These are phyloP conservation scores for Hanseniaspora taiwanica DNA, from an alignment of 805 yeast species.

Conservation along the genomic window DNA sequence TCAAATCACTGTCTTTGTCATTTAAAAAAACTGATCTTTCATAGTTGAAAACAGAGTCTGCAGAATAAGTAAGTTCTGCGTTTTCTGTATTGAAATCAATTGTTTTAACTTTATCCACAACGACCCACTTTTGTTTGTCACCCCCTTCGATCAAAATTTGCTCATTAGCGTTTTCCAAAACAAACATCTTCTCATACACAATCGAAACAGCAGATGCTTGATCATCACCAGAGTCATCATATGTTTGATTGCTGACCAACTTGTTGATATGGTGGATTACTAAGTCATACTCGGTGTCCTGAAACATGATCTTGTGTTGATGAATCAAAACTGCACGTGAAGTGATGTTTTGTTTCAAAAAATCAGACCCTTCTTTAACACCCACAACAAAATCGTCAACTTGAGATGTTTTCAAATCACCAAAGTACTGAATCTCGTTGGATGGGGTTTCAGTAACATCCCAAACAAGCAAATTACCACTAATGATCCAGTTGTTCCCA, in stretches of 20 bases:
- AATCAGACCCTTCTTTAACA: conserved; percentile 8
- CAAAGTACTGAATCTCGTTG: conserved; percentile 13
- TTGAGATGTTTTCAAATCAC: neutral
- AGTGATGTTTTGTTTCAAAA: conserved; percentile 13
- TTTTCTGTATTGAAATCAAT: neutral
- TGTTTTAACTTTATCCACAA: neutral
- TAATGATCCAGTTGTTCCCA: conserved; percentile 47
- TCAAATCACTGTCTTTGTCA: conserved; percentile 4
- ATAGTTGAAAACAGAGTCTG: conserved; percentile 17
- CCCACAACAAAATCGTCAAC: conserved; percentile 4
- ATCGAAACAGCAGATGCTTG: conserved; percentile 11
- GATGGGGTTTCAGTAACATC: conserved; percentile 32
- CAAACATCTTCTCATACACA: neutral
- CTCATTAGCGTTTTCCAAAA: neutral
- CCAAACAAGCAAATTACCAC: conserved; percentile 44
- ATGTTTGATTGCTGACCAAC: conserved; percentile 27
- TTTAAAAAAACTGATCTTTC: conserved; percentile 5
- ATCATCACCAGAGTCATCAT: conserved; percentile 27
- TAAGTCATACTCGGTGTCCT: conserved; percentile 6
- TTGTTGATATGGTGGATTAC: conserved; percentile 14
- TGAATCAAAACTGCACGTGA: conserved; percentile 1
- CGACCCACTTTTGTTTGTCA: conserved; percentile 5
- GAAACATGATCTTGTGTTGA: conserved; percentile 2
- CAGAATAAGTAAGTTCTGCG: conserved; percentile 14
- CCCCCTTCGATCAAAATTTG: conserved; percentile 3